Conservation (phyloP, 1,284 basidiomycete genomes). For the Fomitopsis betulina region DNA sequence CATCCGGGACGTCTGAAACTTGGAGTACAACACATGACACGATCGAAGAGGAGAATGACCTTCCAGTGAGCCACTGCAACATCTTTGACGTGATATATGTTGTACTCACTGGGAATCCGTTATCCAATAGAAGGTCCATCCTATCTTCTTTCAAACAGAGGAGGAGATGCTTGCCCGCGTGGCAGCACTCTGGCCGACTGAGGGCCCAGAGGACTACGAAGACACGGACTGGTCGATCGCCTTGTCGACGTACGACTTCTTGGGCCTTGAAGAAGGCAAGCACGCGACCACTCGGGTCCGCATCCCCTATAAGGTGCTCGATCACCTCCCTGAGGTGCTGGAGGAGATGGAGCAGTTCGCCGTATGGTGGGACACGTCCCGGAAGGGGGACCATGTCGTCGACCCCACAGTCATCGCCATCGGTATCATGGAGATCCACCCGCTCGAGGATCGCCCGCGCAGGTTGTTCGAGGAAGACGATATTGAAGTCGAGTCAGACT, state of each 20-base stretch:
- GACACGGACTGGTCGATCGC: neutral
- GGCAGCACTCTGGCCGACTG: neutral
- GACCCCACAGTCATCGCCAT: neutral
- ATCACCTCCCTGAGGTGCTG: neutral
- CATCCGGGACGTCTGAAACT: too few relatives aligned
- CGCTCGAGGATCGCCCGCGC: too few relatives aligned
- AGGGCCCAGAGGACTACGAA: neutral
- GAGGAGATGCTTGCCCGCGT: neutral
- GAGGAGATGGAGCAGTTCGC: neutral
- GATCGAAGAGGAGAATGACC: too few relatives aligned
- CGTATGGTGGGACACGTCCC: neutral
- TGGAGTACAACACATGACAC: too few relatives aligned
- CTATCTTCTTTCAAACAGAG: neutral
- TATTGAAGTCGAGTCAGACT: too few relatives aligned
- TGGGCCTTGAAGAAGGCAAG: neutral
- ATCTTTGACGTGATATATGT: too few relatives aligned
- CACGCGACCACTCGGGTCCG: neutral
- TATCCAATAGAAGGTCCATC: neutral
- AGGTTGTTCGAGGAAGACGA: too few relatives aligned
- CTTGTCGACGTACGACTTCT: neutral
- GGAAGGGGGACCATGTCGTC: neutral
- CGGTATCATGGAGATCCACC: too few relatives aligned
- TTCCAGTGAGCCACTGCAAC: too few relatives aligned
- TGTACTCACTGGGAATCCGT: too few relatives aligned
- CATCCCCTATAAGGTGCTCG: neutral